phyloP scores from a whole-genome alignment of 495 filamentous ascomycete species.

The Aspergillus heteromorphus region DNA sequence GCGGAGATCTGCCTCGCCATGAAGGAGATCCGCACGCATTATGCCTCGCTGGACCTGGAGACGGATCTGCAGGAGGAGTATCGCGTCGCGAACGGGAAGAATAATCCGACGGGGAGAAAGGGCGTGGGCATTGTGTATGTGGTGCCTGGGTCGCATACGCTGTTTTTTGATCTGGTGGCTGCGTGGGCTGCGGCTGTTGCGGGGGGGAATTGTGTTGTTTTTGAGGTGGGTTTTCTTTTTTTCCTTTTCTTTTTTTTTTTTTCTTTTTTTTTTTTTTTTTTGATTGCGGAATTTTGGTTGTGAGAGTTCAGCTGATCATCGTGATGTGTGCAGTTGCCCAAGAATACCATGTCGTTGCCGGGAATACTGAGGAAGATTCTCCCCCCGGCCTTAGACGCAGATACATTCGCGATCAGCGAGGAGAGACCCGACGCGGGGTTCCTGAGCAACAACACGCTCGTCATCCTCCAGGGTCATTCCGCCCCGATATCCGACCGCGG shows the following conservation, averaged over 20 bases:
- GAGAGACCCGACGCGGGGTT: constrained; percentile 19
- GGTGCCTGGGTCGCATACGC: constrained; percentile 39
- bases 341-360: constrained; percentile 28
- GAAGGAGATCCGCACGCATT: constrained; percentile 39
- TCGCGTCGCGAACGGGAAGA: constrained; percentile 38
- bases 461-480: constrained; percentile 16
- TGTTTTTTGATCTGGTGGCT: constrained; percentile 43
- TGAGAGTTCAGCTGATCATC: no score
- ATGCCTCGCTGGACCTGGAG: constrained; percentile 31
- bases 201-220: constrained; percentile 47
- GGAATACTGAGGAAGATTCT: constrained; percentile 37
- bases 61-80: constrained; percentile 45
- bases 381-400: constrained; percentile 33
- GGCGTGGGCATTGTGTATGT: constrained; percentile 48
- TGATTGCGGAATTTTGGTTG: no score
- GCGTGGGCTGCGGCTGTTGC: constrained; percentile 45
- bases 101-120: constrained; percentile 20
- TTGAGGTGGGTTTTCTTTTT: constrained; percentile 43
- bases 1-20: constrained; percentile 40
- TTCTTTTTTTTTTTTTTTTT: no score
- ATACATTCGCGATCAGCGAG: constrained; percentile 36
- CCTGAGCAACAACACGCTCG: constrained; percentile 9
- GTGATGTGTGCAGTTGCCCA: constrained; percentile 35
- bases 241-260: no score
- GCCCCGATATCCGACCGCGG: constrained; percentile 6